phyloP scores from a whole-genome alignment of 176 grass and related monocot genomes.

The Thalia dealbata region DNA sequence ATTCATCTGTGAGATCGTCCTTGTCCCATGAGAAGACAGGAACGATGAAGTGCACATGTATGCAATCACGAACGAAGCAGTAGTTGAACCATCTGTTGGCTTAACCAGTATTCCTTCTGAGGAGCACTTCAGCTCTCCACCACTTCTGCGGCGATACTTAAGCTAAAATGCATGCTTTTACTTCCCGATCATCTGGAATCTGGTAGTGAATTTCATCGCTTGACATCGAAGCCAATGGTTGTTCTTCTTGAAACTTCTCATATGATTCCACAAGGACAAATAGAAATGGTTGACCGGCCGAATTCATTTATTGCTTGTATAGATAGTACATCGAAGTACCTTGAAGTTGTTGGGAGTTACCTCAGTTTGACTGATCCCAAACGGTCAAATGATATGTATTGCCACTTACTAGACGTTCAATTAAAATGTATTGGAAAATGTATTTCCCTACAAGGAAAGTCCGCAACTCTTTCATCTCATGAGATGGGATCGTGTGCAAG shows the following conservation, averaged over 20 bases:
- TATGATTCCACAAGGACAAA: constrained; percentile 50
- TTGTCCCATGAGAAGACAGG: constrained; percentile 24
- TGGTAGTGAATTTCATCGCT: constrained; percentile 17
- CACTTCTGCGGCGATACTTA: constrained; percentile 65
- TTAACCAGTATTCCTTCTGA: constrained; percentile 46
- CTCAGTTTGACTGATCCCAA: constrained; percentile 46
- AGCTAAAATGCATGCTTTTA: constrained; percentile 39
- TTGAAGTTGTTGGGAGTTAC: constrained; percentile 54
- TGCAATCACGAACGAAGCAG: constrained; percentile 46
- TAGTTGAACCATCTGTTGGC: constrained; percentile 36
- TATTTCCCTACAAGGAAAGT: constrained; percentile 74
- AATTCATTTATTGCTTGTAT: constrained; percentile 63
- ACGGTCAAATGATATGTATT: constrained; percentile 53
- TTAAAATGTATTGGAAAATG: constrained; percentile 80
- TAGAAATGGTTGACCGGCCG: constrained; percentile 44
- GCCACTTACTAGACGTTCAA: constrained; percentile 45
- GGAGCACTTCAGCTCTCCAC: constrained; percentile 56
- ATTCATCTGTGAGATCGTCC: constrained; percentile 45
- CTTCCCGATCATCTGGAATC: constrained; percentile 26
- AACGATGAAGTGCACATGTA: constrained; percentile 48
- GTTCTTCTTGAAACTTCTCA: constrained; percentile 47
- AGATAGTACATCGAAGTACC: constrained; percentile 69
- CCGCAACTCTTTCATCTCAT: constrained; percentile 67
- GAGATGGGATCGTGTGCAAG: constrained; percentile 72
- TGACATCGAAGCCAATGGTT: constrained; percentile 28